Base-by-base conservation (phyloP, 129 eudicot species). In the Ambrosia artemisiifolia region DNA sequence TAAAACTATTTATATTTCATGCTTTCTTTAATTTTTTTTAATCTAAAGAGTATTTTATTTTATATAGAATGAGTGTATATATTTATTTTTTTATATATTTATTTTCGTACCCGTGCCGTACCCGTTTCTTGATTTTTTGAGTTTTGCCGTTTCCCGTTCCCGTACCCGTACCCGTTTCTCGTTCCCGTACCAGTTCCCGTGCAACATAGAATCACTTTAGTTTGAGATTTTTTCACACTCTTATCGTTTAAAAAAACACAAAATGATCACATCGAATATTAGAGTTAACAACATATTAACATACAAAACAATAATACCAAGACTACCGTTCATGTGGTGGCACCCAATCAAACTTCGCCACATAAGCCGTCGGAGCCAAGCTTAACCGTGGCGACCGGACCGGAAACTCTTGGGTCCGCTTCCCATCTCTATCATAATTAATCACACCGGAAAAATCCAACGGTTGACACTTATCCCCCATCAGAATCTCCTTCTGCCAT, bases 391-490 rank as follows among this genome's bases (percentile, higher is more conserved):
- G 91, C 8, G 91, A 86, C 11, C 73, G 76, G 72, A 72, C 43
- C 13, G 88, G 91, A n/a, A 69, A 34, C 53, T 86, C 86, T 2
- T 70, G 30, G 14, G 79, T 47, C 8, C 73, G 80, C 43, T 80
- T 86, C 1, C 91, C 91, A 1, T 83, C 79, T 67, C 67, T 43
- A 54, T 86, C 88, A 42, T 86, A 86, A 63, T 86, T 80, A 28
- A 86, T 86, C 33, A 86, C 91, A 43, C 91, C 91, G 6, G 91
- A 83, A 62, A 86, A 86, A 75, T 83, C 86, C 79, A 86, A 72
- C 36, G 91, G 91, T 79, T 86, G 87, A 73, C 91, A 86, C 50
- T 83, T 86, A 72, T 86, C 91, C 18, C 91, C 91, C 88, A 86
- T 83, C 82, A 86, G 33, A 30, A 86, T 86, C 47, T 74, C 73